Conservation (phyloP, 2,329 filamentous ascomycete genomes). For the Verticillium nubilum region DNA sequence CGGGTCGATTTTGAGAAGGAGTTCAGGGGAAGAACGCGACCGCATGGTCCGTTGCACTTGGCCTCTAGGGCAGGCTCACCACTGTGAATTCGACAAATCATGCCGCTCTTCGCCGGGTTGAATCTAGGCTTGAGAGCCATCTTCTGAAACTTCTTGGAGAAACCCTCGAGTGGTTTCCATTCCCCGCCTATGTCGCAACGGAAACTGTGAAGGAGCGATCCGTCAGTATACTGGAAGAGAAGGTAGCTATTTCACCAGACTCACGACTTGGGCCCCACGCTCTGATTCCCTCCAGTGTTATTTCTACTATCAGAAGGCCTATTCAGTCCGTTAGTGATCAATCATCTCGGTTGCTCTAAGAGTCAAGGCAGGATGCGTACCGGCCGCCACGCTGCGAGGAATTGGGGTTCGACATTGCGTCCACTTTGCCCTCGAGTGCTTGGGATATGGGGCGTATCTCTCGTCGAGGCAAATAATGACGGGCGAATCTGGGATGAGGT, state of each 20-base stretch:
- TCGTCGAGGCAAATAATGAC: too few relatives aligned
- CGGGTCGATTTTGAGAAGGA: conserved; percentile 24
- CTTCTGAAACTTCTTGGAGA: conserved; percentile 26
- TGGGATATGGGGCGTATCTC: too few relatives aligned
- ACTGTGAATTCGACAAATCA: conserved; percentile 29
- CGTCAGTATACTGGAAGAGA: too few relatives aligned
- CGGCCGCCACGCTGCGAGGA: background rate
- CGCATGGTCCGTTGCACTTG: conserved; percentile 24
- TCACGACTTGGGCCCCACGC: background rate
- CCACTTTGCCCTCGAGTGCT: too few relatives aligned
- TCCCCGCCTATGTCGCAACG: conserved; percentile 28
- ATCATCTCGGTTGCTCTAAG: background rate
- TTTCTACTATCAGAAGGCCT: background rate
- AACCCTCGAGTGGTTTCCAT: conserved; percentile 23
- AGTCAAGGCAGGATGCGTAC: background rate
- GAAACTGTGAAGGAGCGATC: background rate
- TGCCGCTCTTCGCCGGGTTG: conserved; percentile 25
- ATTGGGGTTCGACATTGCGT: too few relatives aligned
- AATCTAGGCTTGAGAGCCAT: conserved; percentile 17
- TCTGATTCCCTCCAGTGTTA: background rate
- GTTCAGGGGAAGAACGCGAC: conserved; percentile 16
- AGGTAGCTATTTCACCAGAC: too few relatives aligned
- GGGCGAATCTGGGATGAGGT: too few relatives aligned
- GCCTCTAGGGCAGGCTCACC: conserved; percentile 17
- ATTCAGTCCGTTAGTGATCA: background rate